Percentiles rank a stretch among this genome's conserved stretches.
These are phyloP conservation scores for Paecilomyces variotii DNA, from an alignment of 2,329 filamentous ascomycete genomes.

Conservation along the genomic window DNA sequence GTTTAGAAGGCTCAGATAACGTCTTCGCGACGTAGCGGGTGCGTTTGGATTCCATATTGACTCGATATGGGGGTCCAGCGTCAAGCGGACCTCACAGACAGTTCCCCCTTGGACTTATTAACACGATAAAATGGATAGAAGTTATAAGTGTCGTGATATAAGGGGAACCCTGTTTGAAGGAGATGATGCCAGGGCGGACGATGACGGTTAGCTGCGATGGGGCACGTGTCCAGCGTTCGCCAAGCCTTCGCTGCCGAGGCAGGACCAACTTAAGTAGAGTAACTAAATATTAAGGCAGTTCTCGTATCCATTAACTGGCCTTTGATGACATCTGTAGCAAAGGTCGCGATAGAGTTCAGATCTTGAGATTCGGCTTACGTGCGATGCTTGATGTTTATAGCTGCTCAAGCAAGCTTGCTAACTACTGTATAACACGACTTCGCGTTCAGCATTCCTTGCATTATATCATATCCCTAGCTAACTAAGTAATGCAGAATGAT, in stretches of 20 bases:
- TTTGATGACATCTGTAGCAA: too few relatives aligned
- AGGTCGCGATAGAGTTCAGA: too few relatives aligned
- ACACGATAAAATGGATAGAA: background rate
- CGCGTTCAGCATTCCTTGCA: too few relatives aligned
- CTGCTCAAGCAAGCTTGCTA: too few relatives aligned
- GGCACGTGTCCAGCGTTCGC: constrained; percentile 18
- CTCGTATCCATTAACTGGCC: too few relatives aligned
- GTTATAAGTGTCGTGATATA: background rate
- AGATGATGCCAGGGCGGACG: constrained; percentile 2
- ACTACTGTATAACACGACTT: too few relatives aligned
- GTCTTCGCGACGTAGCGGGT: constrained; percentile 18
- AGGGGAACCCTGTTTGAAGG: background rate
- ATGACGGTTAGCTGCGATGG: constrained; percentile 2
- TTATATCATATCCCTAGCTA: too few relatives aligned
- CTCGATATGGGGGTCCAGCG: background rate
- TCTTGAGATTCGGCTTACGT: too few relatives aligned
- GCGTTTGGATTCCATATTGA: constrained; percentile 20
- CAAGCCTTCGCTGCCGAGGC: constrained; percentile 22
- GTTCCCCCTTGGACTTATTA: background rate
- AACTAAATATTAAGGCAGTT: too few relatives aligned
- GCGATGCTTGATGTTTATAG: too few relatives aligned
- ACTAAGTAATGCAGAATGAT: too few relatives aligned
- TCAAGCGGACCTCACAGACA: background rate
- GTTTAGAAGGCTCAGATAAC: constrained; percentile 24
- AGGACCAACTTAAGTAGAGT: background rate